A percentile compares a stretch with the other conserved stretches of the same genome.
Evolutionary conservation across 2,329 filamentous ascomycete species (phyloP).

Genomic region (Ceratocystis ficicola): DNA sequence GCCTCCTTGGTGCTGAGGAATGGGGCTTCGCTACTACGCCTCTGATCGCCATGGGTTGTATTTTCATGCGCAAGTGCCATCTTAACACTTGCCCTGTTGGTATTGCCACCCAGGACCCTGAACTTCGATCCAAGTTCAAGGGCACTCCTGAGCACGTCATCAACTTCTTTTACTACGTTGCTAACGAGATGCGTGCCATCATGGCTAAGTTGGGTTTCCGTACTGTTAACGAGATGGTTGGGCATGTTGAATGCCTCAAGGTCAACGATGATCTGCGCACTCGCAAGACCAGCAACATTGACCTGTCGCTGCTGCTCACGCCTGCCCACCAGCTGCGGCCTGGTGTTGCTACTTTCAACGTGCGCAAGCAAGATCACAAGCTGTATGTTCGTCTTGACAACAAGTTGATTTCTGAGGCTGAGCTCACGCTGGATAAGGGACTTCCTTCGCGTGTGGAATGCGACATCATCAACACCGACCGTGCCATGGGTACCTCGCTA

Average conservation of each 20-base stretch:
- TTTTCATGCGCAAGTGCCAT: constrained; percentile 79
- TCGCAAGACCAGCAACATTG: constrained; percentile 83
- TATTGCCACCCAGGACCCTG: constrained; percentile 91
- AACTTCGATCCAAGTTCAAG: constrained; percentile 82
- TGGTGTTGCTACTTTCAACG: constrained; percentile 91
- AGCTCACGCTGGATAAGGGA: constrained; percentile 88
- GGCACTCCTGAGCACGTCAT: constrained; percentile 93
- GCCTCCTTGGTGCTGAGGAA: constrained; percentile 91
- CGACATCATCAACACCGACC: constrained; percentile 92
- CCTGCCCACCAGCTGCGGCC: constrained; percentile 92
- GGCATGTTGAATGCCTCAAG: constrained; percentile 73
- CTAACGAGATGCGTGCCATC: constrained; percentile 90
- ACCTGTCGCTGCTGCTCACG: constrained; percentile 82
- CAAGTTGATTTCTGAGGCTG: constrained; percentile 91
- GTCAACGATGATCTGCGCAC: constrained; percentile 81
- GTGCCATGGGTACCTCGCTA: constrained; percentile 81
- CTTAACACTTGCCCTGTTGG: constrained; percentile 76
- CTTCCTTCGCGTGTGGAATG: constrained; percentile 87
- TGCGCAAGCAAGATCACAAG: constrained; percentile 92
- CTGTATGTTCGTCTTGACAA: constrained; percentile 90
- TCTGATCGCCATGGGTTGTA: constrained; percentile 90
- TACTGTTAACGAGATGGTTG: constrained; percentile 96
- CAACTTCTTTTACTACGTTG: constrained; percentile 97
- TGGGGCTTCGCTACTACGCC: constrained; percentile 94
- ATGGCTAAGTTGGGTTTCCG: constrained; percentile 94